Percentiles rank a stretch among this genome's conserved stretches.
Evolutionary conservation across 768 basidiomycete genomes (phyloP).

Genomic region (Pholiota conissans): DNA sequence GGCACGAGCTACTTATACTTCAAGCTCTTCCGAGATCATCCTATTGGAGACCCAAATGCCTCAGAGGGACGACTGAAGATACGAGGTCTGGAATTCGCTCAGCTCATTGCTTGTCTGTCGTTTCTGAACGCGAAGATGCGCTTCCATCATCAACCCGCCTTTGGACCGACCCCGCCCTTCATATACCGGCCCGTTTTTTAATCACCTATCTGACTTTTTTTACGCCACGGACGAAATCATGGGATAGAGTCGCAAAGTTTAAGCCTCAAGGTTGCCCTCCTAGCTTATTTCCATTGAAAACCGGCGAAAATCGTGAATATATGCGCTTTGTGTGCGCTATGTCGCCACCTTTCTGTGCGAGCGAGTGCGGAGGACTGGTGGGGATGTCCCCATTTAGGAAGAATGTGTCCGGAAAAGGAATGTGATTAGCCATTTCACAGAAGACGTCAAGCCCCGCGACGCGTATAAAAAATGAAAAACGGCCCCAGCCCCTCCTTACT

Average conservation of each 20-base stretch:
- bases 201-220: neutral
- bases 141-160: neutral
- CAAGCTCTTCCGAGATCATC: neutral
- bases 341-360: neutral
- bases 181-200: neutral
- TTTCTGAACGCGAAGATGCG: neutral
- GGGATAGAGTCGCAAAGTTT: neutral
- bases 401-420: slow-evolving; percentile 32
- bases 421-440: slow-evolving; percentile 31
- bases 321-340: slow-evolving; percentile 13
- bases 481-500: slow-evolving; percentile 34
- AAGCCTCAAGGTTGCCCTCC: neutral
- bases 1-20: neutral
- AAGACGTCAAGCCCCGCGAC: slow-evolving; percentile 30
- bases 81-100: neutral
- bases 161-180: neutral
- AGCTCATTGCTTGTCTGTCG: neutral
- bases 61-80: neutral
- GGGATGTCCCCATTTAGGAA: slow-evolving; percentile 31
- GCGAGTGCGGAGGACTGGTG: neutral
- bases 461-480: slow-evolving; percentile 35
- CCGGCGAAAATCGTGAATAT: slow-evolving; percentile 17
- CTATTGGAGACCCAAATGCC: neutral
- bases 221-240: neutral
- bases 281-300: slow-evolving; percentile 7